Evolutionary conservation across 345 rosid genomes (phyloP).

Genomic region (Geranium brycei): DNA sequence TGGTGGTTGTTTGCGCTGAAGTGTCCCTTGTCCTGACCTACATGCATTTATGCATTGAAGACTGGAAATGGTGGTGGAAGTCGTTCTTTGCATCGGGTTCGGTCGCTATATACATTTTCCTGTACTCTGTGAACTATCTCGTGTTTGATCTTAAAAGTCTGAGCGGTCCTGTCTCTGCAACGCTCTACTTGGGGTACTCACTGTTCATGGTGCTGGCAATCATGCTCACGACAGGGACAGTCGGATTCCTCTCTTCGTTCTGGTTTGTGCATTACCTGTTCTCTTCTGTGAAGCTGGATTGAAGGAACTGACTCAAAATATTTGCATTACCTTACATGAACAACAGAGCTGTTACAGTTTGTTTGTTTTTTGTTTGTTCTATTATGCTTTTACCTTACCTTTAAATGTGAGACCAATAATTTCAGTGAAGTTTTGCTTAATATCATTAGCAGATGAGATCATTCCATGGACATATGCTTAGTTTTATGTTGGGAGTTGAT

Average conservation of each 20-base stretch:
- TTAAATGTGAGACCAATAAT: too few species aligned
- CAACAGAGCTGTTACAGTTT: too few species aligned
- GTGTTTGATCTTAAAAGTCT: constrained; percentile 49
- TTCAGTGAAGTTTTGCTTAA: too few species aligned
- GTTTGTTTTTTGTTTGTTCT: too few species aligned
- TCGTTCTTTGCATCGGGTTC: constrained; percentile 72
- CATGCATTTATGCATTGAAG: constrained; percentile 75
- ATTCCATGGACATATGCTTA: too few species aligned
- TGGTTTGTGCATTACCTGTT: constrained; percentile 69
- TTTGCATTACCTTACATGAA: too few species aligned
- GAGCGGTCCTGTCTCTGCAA: constrained; percentile 62
- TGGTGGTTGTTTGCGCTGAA: constrained; percentile 62
- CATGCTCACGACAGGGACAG: constrained; percentile 58
- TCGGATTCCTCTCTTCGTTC: constrained; percentile 63
- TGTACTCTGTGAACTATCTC: constrained; percentile 52
- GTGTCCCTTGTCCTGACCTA: constrained; percentile 60
- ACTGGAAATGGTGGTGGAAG: constrained; percentile 80
- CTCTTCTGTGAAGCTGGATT: constrained; percentile 69
- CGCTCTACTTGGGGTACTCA: constrained; percentile 60
- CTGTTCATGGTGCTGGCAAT: constrained; percentile 58
- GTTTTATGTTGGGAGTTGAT: too few species aligned
- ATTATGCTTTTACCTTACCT: too few species aligned
- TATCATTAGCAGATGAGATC: too few species aligned
- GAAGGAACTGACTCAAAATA: constrained; percentile 6
- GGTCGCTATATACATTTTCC: constrained; percentile 56